Evolutionary conservation across 306 rosid genomes (phyloP), one percentile per base, ranked within the genome.

Genomic region (Spatholobus suberectus): DNA sequence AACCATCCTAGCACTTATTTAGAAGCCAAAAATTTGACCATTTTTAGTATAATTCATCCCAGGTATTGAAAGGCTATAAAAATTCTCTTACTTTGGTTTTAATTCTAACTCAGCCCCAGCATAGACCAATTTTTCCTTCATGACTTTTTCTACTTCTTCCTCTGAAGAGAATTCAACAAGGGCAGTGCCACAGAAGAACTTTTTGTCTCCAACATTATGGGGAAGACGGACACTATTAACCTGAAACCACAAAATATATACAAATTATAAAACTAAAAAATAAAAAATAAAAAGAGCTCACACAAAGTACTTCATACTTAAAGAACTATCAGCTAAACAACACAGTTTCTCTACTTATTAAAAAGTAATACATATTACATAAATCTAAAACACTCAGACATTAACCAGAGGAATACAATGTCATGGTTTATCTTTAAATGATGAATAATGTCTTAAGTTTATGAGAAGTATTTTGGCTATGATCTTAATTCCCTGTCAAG

Each of bases 201-300:
- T 92, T 72, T 92, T 94, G 86, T 94, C 97, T 11, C 94, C 91
- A 80, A 94, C 91, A 85, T 91, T 94, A 65, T 96, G 98, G 18
- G 97, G 97, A 63, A 94, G 88, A 86, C 98, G 88, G 70, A 94
- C 93, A 70, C 97, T 94, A 82, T 86, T 93, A 68, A 94, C 92
- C 98, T 94, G 94, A 86, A 85, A 78, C 27, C 47, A 21, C 47
- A 69, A 69, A 11, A 40, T 38, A 55, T 54, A 27, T 41, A 0
- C 12, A n/a, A 12, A 9, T 24, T 13, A 0, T 5, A 17, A 35
- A 15, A n/a, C n/a, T n/a, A n/a, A n/a, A n/a, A n/a, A n/a, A n/a
- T n/a, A n/a, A n/a, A n/a, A n/a, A n/a, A n/a, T n/a, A 57, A 35
- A 41, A 75, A 17, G 8, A 5, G 7, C 47, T 23, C 15, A 21